phyloP scores from a whole-genome alignment of 495 filamentous ascomycete genomes.

The Lasiosphaeriaceae sp. region DNA sequence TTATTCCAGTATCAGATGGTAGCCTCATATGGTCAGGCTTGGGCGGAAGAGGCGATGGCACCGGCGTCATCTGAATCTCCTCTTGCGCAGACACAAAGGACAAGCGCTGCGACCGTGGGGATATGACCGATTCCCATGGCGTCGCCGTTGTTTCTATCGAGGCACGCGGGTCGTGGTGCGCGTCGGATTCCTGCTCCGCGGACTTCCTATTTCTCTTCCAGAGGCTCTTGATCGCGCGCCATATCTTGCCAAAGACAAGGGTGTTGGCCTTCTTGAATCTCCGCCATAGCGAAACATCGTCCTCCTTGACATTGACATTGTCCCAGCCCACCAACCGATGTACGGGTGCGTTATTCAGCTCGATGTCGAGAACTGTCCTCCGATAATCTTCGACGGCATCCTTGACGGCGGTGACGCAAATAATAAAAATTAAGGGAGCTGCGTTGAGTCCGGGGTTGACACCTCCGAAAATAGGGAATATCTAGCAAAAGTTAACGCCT shows the following conservation, averaged over 20 bases:
- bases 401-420: constrained; percentile 87
- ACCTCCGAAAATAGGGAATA: constrained; percentile 93
- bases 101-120: constrained; percentile 50
- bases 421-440: constrained; percentile 89
- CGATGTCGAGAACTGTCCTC: constrained; percentile 84
- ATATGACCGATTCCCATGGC: constrained; percentile 57
- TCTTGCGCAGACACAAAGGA: constrained; percentile 54
- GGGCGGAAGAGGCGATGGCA: constrained; percentile 71
- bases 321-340: constrained; percentile 83
- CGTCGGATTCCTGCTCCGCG: constrained; percentile 32
- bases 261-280: constrained; percentile 87
- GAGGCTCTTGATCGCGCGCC: constrained; percentile 38
- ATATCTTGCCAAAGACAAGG: constrained; percentile 54
- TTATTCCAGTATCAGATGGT: constrained; percentile 28
- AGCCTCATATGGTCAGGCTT: constrained; percentile 22
- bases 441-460: constrained; percentile 86
- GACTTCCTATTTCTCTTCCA: constrained; percentile 42
- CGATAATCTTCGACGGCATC: constrained; percentile 98
- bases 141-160: constrained; percentile 62
- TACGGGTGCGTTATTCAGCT: constrained; percentile 94
- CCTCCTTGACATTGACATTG: constrained; percentile 90
- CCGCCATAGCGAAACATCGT: constrained; percentile 82
- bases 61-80: constrained; percentile 91
- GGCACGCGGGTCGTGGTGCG: constrained; percentile 44
- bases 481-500: constrained; percentile 50